Evolutionary conservation across 495 filamentous ascomycete species (phyloP).

Genomic region (Pyrenopolyporus hunteri): DNA sequence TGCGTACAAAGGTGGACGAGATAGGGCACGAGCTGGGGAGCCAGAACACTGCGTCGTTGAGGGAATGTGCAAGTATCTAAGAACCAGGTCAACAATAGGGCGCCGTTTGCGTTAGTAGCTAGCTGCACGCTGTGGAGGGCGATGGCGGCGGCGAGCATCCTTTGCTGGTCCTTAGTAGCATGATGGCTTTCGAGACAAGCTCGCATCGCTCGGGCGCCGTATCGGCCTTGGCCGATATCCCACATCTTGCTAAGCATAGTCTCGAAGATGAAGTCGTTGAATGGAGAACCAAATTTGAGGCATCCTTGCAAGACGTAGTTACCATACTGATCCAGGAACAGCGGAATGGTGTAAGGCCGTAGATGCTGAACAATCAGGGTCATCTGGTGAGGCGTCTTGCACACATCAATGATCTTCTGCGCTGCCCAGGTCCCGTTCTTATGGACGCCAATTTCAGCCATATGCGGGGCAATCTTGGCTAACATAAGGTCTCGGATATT

Average conservation of each 20-base stretch:
- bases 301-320: slow-evolving; percentile 98
- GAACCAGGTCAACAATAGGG: slow-evolving; percentile 95
- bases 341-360: slow-evolving; percentile 80
- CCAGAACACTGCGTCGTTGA: slow-evolving; percentile 86
- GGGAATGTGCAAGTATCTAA: slow-evolving; percentile 98
- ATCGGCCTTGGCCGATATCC: slow-evolving; percentile 91
- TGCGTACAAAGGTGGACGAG: slow-evolving; percentile 98
- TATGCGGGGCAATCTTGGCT: slow-evolving; percentile 81
- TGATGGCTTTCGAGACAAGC: slow-evolving; percentile 97
- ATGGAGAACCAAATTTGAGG: slow-evolving; percentile 84
- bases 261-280: slow-evolving; percentile 97
- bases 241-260: slow-evolving; percentile 94
- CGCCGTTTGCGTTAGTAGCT: slow-evolving; percentile 95
- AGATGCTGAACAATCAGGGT: slow-evolving; percentile 80
- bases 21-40: slow-evolving; percentile 90
- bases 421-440: slow-evolving; percentile 99
- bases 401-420: slow-evolving; percentile 98
- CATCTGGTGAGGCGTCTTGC: slow-evolving; percentile 84
- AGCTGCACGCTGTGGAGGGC: slow-evolving; percentile 95
- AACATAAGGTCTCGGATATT: slow-evolving; percentile 90
- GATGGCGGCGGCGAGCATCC: slow-evolving; percentile 92
- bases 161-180: slow-evolving; percentile 91
- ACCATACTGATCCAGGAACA: slow-evolving; percentile 97
- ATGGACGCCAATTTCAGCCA: slow-evolving; percentile 96
- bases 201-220: slow-evolving; percentile 93